Evolutionary conservation across 805 yeast species (phyloP).

Genomic region (Lipomyces chichibuensis): DNA sequence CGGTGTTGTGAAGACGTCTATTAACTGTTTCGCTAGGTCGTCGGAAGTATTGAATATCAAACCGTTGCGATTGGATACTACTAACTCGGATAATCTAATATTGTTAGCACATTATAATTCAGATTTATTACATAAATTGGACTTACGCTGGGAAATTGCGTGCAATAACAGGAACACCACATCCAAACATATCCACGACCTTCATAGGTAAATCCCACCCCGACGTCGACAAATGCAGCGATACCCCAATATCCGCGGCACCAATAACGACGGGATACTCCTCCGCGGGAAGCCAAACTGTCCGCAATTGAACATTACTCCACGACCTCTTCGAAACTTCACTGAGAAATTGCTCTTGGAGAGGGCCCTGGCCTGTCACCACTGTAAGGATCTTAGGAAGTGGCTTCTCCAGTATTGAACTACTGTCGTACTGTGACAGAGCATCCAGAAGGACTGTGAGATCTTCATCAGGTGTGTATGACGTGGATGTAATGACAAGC

Average conservation of each 20-base stretch:
- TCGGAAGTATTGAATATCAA: slow-evolving; percentile 51
- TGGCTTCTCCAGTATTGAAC: slow-evolving; percentile 17
- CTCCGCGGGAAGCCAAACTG: slow-evolving; percentile 75
- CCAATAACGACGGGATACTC: slow-evolving; percentile 79
- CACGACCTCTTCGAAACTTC: slow-evolving; percentile 49
- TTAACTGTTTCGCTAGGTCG: slow-evolving; percentile 49
- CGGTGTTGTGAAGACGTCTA: slow-evolving; percentile 42
- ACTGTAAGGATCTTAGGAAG: slow-evolving; percentile 55
- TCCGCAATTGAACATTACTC: slow-evolving; percentile 57
- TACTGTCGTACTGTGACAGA: slow-evolving; percentile 58
- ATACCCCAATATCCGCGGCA: slow-evolving; percentile 83
- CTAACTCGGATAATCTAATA: slow-evolving; percentile 62
- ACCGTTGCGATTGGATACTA: slow-evolving; percentile 72
- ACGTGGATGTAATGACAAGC: slow-evolving; percentile 82
- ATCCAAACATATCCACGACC: slow-evolving; percentile 92
- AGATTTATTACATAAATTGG: not conserved
- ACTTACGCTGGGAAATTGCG: slow-evolving; percentile 66
- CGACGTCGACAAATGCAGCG: slow-evolving; percentile 87
- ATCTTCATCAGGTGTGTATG: slow-evolving; percentile 96
- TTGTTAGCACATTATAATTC: not conserved
- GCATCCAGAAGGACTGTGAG: slow-evolving; percentile 70
- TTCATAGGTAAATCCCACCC: slow-evolving; percentile 98
- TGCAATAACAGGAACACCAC: slow-evolving; percentile 89
- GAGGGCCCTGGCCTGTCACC: slow-evolving; percentile 98
- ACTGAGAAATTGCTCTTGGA: slow-evolving; percentile 60